Evolutionary conservation across 1,139 yeast genomes (phyloP).

Genomic region (Blastobotrys arbuscula): DNA sequence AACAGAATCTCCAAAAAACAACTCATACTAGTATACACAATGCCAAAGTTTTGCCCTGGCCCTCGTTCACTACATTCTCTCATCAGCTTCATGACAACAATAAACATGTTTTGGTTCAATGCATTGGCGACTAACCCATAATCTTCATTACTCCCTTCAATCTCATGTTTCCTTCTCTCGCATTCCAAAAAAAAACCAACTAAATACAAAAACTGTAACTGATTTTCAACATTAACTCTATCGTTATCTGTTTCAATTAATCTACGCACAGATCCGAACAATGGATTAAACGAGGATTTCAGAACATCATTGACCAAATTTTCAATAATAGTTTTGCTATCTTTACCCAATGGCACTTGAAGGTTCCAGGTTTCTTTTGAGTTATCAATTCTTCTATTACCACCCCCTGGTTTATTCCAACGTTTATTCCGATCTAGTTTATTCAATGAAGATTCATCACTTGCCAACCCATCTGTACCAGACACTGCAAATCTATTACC

Average conservation of each 20-base stretch:
- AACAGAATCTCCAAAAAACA: slow-evolving; percentile 62
- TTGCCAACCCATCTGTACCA: slow-evolving; percentile 63
- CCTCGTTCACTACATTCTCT: slow-evolving; percentile 46
- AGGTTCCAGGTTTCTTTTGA: slow-evolving; percentile 27
- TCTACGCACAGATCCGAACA: slow-evolving; percentile 50
- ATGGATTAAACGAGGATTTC: slow-evolving; percentile 71
- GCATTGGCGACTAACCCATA: slow-evolving; percentile 64
- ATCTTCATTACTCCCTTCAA: slow-evolving; percentile 6
- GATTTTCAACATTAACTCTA: slow-evolving; percentile 32
- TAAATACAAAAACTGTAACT: slow-evolving; percentile 52
- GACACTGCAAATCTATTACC: slow-evolving; percentile 61
- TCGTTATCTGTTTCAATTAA: slow-evolving; percentile 43
- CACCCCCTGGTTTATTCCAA: slow-evolving; percentile 49
- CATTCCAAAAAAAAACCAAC: slow-evolving; percentile 64
- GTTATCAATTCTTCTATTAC: slow-evolving; percentile 18
- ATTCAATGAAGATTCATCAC: slow-evolving; percentile 46
- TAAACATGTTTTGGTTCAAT: slow-evolving; percentile 59
- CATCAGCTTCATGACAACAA: slow-evolving; percentile 53
- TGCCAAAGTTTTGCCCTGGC: slow-evolving; percentile 29
- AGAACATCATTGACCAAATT: slow-evolving; percentile 53
- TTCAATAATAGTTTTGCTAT: slow-evolving; percentile 36
- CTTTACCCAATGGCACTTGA: slow-evolving; percentile 31
- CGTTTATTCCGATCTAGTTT: slow-evolving; percentile 61
- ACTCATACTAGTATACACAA: slow-evolving; percentile 62
- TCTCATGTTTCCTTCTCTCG: slow-evolving; percentile 21